Base-by-base conservation (phyloP, 148 eudicot species). In the Persicaria maculosa region DNA sequence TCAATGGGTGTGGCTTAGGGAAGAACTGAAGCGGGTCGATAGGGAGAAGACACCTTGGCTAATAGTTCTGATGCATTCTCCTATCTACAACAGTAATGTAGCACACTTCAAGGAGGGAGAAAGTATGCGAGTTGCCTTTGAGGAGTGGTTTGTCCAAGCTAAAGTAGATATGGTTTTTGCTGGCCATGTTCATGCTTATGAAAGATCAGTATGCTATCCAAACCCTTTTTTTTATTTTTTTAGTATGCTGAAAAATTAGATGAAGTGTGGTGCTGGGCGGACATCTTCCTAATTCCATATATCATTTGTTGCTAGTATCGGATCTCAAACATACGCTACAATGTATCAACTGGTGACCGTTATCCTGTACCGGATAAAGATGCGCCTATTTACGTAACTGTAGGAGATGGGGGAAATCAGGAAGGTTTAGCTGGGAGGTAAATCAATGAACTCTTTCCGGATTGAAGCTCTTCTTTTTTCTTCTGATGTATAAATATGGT, bases 371-470 rank as follows among this genome's bases (percentile, higher is more conserved):
- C 86, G 5, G 90, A 95, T 77, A 79, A 86, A 79, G 74, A 85
- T 44, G 99, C 99, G 77, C 99, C 99, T 16, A 77, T 95, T 47
- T 95, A 95, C 76, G 82, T 95, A 55, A 95, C 96, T 68, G 88
- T 95, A 64, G 99, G 99, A 54, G 99, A 95, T 85, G 97, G 99
- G 43, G 99, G 99, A 80, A 92, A 95, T 83, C 96, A 86, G 77
- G 97, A 90, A 86, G 99, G 99, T 77, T 90, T 95, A 79, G 96
- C 98, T 81, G 76, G 74, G 46, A 93, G 84, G 98, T 93, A 74
- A 75, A 77, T 69, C 36, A 19, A 69, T 77, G 12, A 52, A 64
- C 25, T 68, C 50, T 65, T 67, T 67, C 45, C 16, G 5, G 12
- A 36, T 36, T 12, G 16, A 67, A 67, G 31, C 44, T 62, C 9